Base-by-base conservation (phyloP, 306 rosid genomes). In the Quercus alba region DNA sequence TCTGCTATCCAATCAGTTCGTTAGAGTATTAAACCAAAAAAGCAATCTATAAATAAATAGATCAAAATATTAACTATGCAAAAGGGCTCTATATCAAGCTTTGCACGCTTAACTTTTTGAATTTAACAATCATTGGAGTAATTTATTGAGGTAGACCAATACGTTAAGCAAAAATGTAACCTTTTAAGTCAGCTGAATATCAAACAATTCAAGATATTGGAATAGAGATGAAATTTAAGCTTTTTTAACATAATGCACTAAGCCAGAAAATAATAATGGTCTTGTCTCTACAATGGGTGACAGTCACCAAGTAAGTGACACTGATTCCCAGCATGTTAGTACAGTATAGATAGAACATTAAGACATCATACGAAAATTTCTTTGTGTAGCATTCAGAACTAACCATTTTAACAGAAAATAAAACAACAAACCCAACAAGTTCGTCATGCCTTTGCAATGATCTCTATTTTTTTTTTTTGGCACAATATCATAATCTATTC, bases 1-100 rank as follows among this genome's bases (percentile, higher is more conserved):
- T 92, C 97, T 94, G 89, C 72, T 78, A 78, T 23, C n/a, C 46
- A 78, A 44, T 73, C 56, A 70, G 21, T 26, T 70, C 73, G 21
- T 86, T 72, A 80, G 67, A 23, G 21, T n/a, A 14, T 44, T 57
- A 51, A 1, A 17, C 28, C 46, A 3, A 44, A 33, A 13, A 57
- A 49, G 14, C 13, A 73, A 30, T 2, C 64, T 2, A 25, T 51
- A 64, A 28, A 66, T 54, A 14, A 77, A 26, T 9, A 0, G 13
- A 51, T 67, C 23, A 19, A 18, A 67, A 33, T 67, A 31, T 67
- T 35, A 33, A 35, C n/a, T 3, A 67, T 30, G 38, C 15, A 8
- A 8, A 33, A 19, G 28, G 28, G 20, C 20, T 17, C 15, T 25
- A 20, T 12, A 61, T 4, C 38, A 26, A 62, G 41, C 69, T 26